Base-by-base conservation (phyloP, 2,329 filamentous ascomycete species). In the Paradendryphiella salina region DNA sequence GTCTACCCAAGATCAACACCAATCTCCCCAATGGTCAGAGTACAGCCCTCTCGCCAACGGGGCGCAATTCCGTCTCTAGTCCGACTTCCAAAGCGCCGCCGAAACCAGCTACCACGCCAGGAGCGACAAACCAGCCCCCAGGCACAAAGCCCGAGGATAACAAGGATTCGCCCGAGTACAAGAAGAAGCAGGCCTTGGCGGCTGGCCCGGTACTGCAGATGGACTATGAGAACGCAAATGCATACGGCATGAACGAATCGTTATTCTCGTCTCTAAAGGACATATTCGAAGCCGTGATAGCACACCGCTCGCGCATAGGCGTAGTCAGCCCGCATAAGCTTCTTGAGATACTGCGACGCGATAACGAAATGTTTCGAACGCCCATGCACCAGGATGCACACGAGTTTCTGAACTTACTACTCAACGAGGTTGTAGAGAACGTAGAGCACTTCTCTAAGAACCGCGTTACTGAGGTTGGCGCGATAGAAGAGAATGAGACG, bases 331-430 rank as follows among this genome's bases (percentile, higher is more conserved):
- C 94, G 1, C 87, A 93, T 65, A 87, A 92, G 56, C 96, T 99
- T 58, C 80, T 99, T 29, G 93, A 99, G 69, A 92, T 96, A 20
- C 85, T 99, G 67, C 90, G 92, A 68, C 85, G 89, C 56, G 90
- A 97, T 64, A 96, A 99, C 70, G 94, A 99, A 73, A 92, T 96
- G 87, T 99, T 99, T 67, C 86, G 91, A 51, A 93, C 91, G 32
- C 89, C 92, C 3, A 96, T 96, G 89, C 94, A 99, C 73, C 94
- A 99, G 71, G 94, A 99, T 71, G 94, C 94, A 1, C 94, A 99
- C 73, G 94, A 99, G 70, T 99, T 99, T 62, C 84, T 97, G 63
- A 96, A 96, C 52, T 78, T 97, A 26, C 81, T 99, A 2, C 79
- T 99, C n/a, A 99, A 99, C 72, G 89, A 96, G 69, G 89, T 99